Evolutionary conservation across 805 yeast species (phyloP), one percentile per base, ranked within the genome.

Genomic region (Saccharomycopsis javanensis): DNA sequence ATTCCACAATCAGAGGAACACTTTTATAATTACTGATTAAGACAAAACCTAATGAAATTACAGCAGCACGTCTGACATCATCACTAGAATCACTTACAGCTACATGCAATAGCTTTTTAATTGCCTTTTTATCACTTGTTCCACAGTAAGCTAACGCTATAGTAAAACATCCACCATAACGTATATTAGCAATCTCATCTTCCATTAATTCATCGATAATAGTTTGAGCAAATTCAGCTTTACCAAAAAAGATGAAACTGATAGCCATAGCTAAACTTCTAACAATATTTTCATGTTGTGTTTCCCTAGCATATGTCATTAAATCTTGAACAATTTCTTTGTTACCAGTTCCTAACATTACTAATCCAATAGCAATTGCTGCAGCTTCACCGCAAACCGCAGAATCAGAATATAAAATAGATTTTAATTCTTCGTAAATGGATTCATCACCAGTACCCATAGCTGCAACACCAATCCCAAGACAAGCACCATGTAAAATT

Each of bases 51-150:
- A 94, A 78, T 6, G 90, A 83, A 71, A 85, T 83, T 15, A 92
- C 97, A 1, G 99, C 88, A 1, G 96, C 97, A 71, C 99, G 85
- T 75, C 99, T 85, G 52, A 94, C 98, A 67, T 88, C 96, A 70
- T 94, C 97, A 58, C 87, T 84, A 1, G 97, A 94, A 69, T 94
- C 99, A 13, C 97, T 88, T 15, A 94, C 99, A 2, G 99, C 99
- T 67, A 84, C 79, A 71, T 94, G 98, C 63, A 94, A 77, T 63
- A 94, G 75, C 64, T 85, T 81, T 72, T 88, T 83, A 64, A 94
- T 87, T 8, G 97, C 97, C 55, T 75, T 74, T 71, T 90, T 90
- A 70, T 86, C 83, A 30, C 97, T 96, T 2, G 99, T 92, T 60
- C 99, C 99, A 56, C 94, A 96, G 70, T 92, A 94, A 1, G 99